These are phyloP conservation scores for Plasmodium coatneyi DNA, from an alignment of 169 alveolate genomes.

Conservation along the genomic window DNA sequence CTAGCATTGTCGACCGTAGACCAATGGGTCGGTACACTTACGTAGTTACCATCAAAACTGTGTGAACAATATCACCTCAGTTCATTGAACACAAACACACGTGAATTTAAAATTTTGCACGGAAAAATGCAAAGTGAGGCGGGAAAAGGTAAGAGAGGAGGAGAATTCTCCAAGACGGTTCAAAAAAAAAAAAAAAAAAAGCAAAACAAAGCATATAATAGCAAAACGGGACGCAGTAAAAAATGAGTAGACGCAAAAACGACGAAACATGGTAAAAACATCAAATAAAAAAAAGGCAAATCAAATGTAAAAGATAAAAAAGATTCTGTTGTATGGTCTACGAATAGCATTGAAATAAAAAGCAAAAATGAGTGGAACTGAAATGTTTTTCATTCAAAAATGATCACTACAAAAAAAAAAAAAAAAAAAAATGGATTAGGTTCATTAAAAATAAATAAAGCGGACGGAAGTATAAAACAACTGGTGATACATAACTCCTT, in stretches of 20 bases:
- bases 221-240: not conserved
- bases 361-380: not conserved
- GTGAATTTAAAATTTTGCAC: not conserved
- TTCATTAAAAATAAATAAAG: not conserved
- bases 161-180: not conserved
- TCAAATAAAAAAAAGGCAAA: not conserved
- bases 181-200: not conserved
- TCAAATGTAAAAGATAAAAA: not conserved
- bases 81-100: not conserved
- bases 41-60: not conserved
- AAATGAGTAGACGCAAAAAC: not conserved
- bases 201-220: not conserved
- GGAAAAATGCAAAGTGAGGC: not conserved
- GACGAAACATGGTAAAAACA: not conserved
- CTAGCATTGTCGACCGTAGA: not conserved
- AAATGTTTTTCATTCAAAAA: not conserved
- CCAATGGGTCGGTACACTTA: not conserved
- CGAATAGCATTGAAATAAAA: not conserved
- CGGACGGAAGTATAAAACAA: not conserved
- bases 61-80: not conserved
- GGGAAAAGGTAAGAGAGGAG: not conserved
- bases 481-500: not conserved
- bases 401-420: not conserved
- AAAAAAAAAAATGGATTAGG: not conserved
- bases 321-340: not conserved